Conservation (phyloP, 345 rosid species). For the Nasturtium officinale region DNA sequence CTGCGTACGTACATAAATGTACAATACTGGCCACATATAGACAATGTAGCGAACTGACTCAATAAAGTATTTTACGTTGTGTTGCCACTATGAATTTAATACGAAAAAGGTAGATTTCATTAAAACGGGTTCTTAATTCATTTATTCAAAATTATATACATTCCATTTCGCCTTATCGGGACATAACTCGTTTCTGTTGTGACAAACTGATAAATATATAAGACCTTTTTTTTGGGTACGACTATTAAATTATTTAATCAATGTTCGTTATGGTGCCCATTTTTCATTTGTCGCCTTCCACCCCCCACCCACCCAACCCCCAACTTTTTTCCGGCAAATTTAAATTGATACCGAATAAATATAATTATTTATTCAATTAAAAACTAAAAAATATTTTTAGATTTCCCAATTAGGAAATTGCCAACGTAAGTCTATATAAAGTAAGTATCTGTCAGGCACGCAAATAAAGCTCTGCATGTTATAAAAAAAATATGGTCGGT, state of each 20-base stretch:
- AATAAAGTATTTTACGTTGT: constrained; percentile 40
- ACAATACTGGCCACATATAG: constrained; percentile 33
- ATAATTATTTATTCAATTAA: constrained; percentile 4
- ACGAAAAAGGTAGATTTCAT: constrained; percentile 25
- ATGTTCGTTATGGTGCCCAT: constrained; percentile 41
- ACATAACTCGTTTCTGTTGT: constrained; percentile 42
- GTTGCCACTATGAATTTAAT: constrained; percentile 37
- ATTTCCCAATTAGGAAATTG: constrained; percentile 40
- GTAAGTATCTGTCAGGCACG: constrained; percentile 44
- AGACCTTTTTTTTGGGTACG: background rate
- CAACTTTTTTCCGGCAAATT: background rate
- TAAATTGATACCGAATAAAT: constrained; percentile 3
- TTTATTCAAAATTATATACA: constrained; percentile 1
- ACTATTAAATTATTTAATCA: constrained; percentile 16
- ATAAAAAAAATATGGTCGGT: constrained; percentile 32
- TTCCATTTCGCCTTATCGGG: constrained; percentile 31
- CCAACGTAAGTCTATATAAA: constrained; percentile 40
- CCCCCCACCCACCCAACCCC: background rate
- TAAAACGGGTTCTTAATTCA: background rate
- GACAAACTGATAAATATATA: constrained; percentile 38
- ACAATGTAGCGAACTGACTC: constrained; percentile 39
- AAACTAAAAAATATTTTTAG: background rate
- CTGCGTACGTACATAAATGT: constrained; percentile 34
- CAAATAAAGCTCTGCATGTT: constrained; percentile 44
- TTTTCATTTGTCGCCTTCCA: constrained; percentile 32